phyloP scores from a whole-genome alignment of 805 yeast species.

The Wickerhamia fluorescens region DNA sequence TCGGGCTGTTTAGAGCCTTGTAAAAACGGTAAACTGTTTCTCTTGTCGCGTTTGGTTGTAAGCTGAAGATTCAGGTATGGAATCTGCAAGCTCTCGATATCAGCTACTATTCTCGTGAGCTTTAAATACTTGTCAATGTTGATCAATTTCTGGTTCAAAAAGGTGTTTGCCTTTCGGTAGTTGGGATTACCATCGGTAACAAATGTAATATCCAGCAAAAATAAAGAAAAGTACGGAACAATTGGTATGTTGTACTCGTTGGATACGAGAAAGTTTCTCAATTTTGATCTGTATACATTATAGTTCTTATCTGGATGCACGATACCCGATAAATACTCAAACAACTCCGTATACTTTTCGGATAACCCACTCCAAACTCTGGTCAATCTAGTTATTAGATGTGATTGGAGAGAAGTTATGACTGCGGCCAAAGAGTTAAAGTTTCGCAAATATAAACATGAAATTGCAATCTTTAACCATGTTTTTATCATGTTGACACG shows the following conservation, averaged over 20 bases:
- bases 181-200: conserved; percentile 77
- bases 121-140: conserved; percentile 70
- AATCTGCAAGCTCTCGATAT: conserved; percentile 61
- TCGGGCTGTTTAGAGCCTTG: conserved; percentile 9
- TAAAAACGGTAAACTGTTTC: conserved; percentile 18
- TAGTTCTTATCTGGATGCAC: conserved; percentile 74
- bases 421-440: conserved; percentile 76
- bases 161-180: conserved; percentile 52
- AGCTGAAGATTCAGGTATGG: conserved; percentile 44
- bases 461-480: conserved; percentile 70
- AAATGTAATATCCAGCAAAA: conserved; percentile 73
- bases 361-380: conserved; percentile 53
- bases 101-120: conserved; percentile 58
- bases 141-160: conserved; percentile 51
- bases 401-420: conserved; percentile 69
- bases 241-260: conserved; percentile 51
- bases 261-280: conserved; percentile 46
- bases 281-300: conserved; percentile 56
- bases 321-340: conserved; percentile 56
- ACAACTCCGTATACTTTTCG: conserved; percentile 54
- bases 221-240: conserved; percentile 71
- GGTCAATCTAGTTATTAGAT: conserved; percentile 56
- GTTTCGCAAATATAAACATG: conserved; percentile 66
- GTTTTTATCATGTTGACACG: conserved; percentile 51
- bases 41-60: conserved; percentile 13